A percentile compares a stretch with the other conserved stretches of the same genome.
phyloP scores from a whole-genome alignment of 2,329 filamentous ascomycete genomes.

The Aspergillus awamori region DNA sequence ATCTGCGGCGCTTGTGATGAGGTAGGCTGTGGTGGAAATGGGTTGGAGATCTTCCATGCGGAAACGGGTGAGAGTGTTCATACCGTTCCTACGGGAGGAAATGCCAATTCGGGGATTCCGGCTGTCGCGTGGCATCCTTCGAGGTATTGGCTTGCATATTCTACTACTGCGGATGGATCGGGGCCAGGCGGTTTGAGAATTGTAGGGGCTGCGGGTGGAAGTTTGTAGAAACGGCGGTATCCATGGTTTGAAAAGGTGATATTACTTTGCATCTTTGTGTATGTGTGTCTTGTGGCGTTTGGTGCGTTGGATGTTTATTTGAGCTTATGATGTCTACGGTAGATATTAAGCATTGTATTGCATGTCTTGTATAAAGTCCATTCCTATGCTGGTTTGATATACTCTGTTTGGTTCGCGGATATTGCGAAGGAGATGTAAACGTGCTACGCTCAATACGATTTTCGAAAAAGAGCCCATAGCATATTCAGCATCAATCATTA shows the following conservation, averaged over 20 bases:
- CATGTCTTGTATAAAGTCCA: neutral
- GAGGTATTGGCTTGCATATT: constrained; percentile 54
- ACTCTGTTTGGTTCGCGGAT: neutral
- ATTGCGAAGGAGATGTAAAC: neutral
- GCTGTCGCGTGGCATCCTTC: constrained; percentile 55
- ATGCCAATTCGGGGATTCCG: constrained; percentile 42
- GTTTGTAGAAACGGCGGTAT: constrained; percentile 24
- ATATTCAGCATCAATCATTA: neutral
- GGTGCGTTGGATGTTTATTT: neutral
- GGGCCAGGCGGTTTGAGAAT: constrained; percentile 50
- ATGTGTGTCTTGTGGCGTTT: neutral
- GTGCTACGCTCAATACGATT: neutral
- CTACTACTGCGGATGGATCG: constrained; percentile 46
- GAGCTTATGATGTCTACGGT: neutral
- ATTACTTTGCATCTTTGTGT: neutral
- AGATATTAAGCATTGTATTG: neutral
- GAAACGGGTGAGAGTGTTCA: constrained; percentile 54
- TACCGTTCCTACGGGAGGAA: constrained; percentile 45
- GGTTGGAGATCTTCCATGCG: constrained; percentile 54
- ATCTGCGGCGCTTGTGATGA: constrained; percentile 54
- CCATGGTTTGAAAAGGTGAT: neutral
- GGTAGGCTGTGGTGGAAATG: constrained; percentile 44
- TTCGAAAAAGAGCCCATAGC: neutral
- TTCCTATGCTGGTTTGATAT: neutral
- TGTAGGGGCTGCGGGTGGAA: constrained; percentile 50